Evolutionary conservation across 179 eudicot species (phyloP).

Genomic region (Monotropa hypopitys): DNA sequence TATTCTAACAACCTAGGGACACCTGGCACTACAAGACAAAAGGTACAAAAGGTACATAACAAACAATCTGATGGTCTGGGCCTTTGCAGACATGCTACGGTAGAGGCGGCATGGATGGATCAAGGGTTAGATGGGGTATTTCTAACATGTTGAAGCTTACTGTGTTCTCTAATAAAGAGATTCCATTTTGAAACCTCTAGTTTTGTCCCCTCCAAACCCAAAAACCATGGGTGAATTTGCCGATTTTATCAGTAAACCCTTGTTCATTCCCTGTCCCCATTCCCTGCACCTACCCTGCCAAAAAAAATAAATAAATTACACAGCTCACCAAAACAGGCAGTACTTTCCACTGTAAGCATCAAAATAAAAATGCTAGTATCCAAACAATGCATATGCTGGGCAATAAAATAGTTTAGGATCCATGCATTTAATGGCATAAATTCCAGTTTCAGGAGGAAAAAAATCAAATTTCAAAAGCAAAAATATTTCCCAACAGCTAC

Average conservation of each 20-base stretch:
- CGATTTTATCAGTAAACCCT: not conserved
- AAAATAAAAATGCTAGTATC: slow-evolving; percentile 1
- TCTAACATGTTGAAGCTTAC: not conserved
- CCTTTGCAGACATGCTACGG: too few relatives aligned
- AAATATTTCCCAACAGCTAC: not conserved
- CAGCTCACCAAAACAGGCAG: slow-evolving; percentile 5
- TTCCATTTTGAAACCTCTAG: not conserved
- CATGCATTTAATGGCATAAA: slow-evolving; percentile 13
- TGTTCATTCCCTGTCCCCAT: slow-evolving; percentile 2
- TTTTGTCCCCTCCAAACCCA: not conserved
- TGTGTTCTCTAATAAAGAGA: not conserved
- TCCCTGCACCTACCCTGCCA: slow-evolving; percentile 6
- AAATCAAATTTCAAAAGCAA: not conserved
- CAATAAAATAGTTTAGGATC: slow-evolving; percentile 1
- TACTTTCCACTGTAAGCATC: slow-evolving; percentile 2
- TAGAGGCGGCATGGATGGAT: too few relatives aligned
- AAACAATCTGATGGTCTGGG: too few relatives aligned
- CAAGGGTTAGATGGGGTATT: too few relatives aligned
- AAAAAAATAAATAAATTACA: too few relatives aligned
- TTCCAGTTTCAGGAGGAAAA: not conserved
- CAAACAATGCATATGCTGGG: slow-evolving; percentile 6
- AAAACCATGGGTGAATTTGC: not conserved
- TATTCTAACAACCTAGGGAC: too few relatives aligned
- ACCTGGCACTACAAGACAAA: too few relatives aligned
- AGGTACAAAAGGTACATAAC: too few relatives aligned